phyloP scores from a whole-genome alignment of 441 rosid genomes.

The Cnidoscolus chayamansa region DNA sequence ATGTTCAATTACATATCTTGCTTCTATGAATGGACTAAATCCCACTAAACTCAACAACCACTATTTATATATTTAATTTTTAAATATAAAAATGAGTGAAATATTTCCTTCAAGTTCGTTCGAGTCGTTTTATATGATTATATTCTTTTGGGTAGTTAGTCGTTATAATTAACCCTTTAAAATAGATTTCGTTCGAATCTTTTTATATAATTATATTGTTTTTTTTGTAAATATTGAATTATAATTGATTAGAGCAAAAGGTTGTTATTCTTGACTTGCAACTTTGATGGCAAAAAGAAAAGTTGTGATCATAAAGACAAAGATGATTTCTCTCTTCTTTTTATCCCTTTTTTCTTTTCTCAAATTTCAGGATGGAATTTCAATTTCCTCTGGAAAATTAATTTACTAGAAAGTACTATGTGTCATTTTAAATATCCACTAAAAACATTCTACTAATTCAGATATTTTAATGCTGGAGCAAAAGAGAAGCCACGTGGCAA shows the following conservation, averaged over 20 bases:
- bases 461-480: conserved; percentile 7
- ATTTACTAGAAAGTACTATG: background rate
- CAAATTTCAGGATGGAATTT: background rate
- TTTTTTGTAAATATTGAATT: too few species aligned
- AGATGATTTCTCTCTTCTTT: background rate
- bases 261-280: conserved; percentile 10
- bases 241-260: background rate
- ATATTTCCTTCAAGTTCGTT: too few species aligned
- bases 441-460: conserved; percentile 31
- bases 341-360: background rate
- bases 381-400: background rate
- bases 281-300: conserved; percentile 8
- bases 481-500: conserved; percentile 38
- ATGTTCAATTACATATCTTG: too few species aligned
- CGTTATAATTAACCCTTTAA: too few species aligned
- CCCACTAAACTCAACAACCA: too few species aligned
- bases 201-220: too few species aligned
- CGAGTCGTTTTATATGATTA: too few species aligned
- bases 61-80: too few species aligned
- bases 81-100: too few species aligned
- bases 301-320: conserved; percentile 6
- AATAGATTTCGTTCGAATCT: too few species aligned
- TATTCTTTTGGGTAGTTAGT: too few species aligned
- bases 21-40: too few species aligned
- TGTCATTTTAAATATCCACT: background rate